phyloP scores from a whole-genome alignment of 352 stramenopile species.

The Pythium myriotylum region DNA sequence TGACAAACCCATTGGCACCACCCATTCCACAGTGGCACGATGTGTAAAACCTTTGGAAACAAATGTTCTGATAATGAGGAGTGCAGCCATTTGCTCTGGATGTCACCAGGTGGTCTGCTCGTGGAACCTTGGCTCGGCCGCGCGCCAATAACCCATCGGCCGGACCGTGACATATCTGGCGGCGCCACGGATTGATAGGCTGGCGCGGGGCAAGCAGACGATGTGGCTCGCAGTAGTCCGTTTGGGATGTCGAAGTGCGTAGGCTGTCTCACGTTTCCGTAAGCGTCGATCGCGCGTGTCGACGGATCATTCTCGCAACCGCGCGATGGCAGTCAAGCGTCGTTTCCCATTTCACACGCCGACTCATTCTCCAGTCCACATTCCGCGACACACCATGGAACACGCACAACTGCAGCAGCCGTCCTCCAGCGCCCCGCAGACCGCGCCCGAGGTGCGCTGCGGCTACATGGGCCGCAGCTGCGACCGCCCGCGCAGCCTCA shows the following conservation, averaged over 20 bases:
- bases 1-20: slow-evolving; percentile 8
- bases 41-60: neutral
- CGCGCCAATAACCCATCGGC: neutral
- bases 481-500: slow-evolving; percentile 63
- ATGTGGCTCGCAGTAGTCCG: neutral
- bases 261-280: slow-evolving; percentile 1
- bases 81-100: slow-evolving; percentile 9
- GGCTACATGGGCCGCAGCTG: slow-evolving; percentile 75
- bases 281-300: neutral
- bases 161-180: slow-evolving; percentile 1
- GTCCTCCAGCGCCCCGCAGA: slow-evolving; percentile 4
- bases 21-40: neutral
- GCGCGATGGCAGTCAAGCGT: neutral
- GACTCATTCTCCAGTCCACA: neutral
- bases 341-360: slow-evolving; percentile 1
- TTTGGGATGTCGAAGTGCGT: neutral
- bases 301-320: slow-evolving; percentile 1
- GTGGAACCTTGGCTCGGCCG: neutral
- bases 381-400: neutral
- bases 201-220: neutral
- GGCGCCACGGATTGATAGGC: neutral
- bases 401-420: slow-evolving; percentile 1
- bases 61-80: neutral
- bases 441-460: slow-evolving; percentile 41
- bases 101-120: neutral